A percentile compares a stretch with the other conserved stretches of the same genome.
Evolutionary conservation across 2,329 filamentous ascomycete genomes (phyloP).

Genomic region (Orbilia ellipsospora): DNA sequence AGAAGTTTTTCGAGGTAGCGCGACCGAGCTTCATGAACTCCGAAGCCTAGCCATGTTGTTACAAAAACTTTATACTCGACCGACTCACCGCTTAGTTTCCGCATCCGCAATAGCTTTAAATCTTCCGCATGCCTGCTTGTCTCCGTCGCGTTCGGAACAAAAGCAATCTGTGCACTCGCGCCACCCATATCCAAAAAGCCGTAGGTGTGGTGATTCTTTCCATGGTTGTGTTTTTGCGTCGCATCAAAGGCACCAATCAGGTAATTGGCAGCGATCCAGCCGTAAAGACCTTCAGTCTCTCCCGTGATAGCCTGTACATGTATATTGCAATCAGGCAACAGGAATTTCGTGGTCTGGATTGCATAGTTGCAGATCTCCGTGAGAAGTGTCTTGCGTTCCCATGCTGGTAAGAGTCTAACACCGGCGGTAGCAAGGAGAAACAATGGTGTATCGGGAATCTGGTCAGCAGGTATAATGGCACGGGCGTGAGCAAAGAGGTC

Average conservation of each 20-base stretch:
- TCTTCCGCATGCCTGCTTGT: slow-evolving; percentile 89
- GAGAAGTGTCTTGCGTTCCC: slow-evolving; percentile 78
- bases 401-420: slow-evolving; percentile 83
- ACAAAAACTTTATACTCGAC: slow-evolving; percentile 92
- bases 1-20: slow-evolving; percentile 83
- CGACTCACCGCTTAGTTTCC: slow-evolving; percentile 80
- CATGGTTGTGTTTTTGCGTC: slow-evolving; percentile 78
- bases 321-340: slow-evolving; percentile 85
- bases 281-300: slow-evolving; percentile 94
- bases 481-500: slow-evolving; percentile 83
- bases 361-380: slow-evolving; percentile 85
- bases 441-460: slow-evolving; percentile 84
- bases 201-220: slow-evolving; percentile 91
- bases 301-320: slow-evolving; percentile 96
- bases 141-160: slow-evolving; percentile 92
- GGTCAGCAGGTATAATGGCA: slow-evolving; percentile 78
- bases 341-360: slow-evolving; percentile 78
- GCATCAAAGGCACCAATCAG: slow-evolving; percentile 88
- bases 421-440: slow-evolving; percentile 96
- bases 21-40: slow-evolving; percentile 90
- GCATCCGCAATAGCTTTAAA: slow-evolving; percentile 83
- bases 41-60: slow-evolving; percentile 95
- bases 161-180: slow-evolving; percentile 96
- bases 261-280: slow-evolving; percentile 98
- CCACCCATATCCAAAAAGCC: slow-evolving; percentile 99